Conservation (phyloP, 1,284 basidiomycete species). For the Schizophyllum amplum region DNA sequence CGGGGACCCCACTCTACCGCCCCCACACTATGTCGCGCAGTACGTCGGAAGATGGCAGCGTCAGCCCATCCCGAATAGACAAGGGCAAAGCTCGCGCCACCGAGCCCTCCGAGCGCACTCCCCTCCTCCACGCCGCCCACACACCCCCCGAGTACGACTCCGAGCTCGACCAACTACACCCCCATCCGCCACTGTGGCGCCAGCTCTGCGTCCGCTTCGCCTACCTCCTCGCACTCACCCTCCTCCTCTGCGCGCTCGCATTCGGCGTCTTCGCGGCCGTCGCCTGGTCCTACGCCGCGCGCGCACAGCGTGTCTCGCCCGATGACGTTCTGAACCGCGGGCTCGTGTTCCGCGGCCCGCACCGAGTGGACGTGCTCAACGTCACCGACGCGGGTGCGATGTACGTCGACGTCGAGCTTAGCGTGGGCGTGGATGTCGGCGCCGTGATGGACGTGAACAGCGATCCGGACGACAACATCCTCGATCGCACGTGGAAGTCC, state of each 20-base stretch:
- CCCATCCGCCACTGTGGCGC: background rate
- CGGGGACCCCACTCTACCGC: background rate
- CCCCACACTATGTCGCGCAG: background rate
- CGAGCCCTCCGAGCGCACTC: slow-evolving; percentile 18
- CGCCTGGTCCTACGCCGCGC: slow-evolving; percentile 56
- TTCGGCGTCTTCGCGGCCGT: slow-evolving; percentile 39
- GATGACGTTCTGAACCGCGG: slow-evolving; percentile 49
- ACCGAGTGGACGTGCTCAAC: slow-evolving; percentile 51
- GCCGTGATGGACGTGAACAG: slow-evolving; percentile 46
- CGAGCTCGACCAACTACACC: background rate
- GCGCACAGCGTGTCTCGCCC: slow-evolving; percentile 42
- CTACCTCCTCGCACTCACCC: slow-evolving; percentile 25
- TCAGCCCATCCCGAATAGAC: slow-evolving; percentile 4
- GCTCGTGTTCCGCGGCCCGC: slow-evolving; percentile 53
- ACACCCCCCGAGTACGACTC: background rate
- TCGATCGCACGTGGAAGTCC: slow-evolving; percentile 46
- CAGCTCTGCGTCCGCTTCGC: slow-evolving; percentile 1
- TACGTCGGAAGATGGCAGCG: background rate
- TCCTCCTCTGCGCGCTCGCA: slow-evolving; percentile 40
- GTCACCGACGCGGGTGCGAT: slow-evolving; percentile 47
- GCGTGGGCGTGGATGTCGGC: slow-evolving; percentile 59
- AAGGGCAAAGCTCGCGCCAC: slow-evolving; percentile 20
- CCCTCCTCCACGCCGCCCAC: slow-evolving; percentile 15
- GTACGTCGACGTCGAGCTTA: slow-evolving; percentile 48
- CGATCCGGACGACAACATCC: slow-evolving; percentile 29